Percentiles rank a stretch among this genome's conserved stretches.
phyloP scores from a whole-genome alignment of 1,139 yeast genomes.

The Nakaseomyces sp. region DNA sequence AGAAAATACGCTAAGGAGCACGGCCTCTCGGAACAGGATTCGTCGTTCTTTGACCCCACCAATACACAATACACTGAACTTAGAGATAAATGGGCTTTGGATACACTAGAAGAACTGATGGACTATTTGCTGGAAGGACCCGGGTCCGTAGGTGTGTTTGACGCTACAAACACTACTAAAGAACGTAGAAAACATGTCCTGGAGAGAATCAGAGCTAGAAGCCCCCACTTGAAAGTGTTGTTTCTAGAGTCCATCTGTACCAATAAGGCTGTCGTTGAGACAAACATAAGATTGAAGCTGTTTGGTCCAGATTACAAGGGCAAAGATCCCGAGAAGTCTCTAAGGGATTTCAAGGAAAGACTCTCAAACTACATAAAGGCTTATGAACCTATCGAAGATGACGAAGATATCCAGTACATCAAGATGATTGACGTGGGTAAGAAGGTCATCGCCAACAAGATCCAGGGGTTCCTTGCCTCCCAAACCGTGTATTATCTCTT shows the following conservation, averaged over 20 bases:
- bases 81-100: conserved; percentile 94
- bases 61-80: conserved; percentile 56
- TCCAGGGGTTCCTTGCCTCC: conserved; percentile 86
- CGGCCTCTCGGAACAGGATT: conserved; percentile 43
- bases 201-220: conserved; percentile 59
- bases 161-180: conserved; percentile 87
- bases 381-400: conserved; percentile 80
- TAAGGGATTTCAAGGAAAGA: conserved; percentile 74
- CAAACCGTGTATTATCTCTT: conserved; percentile 85
- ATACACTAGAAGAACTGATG: conserved; percentile 74
- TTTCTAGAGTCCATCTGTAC: conserved; percentile 85
- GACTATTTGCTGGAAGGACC: conserved; percentile 72
- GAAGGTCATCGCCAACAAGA: conserved; percentile 83
- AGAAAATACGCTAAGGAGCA: conserved; percentile 49
- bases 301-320: conserved; percentile 89
- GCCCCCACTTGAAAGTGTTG: conserved; percentile 62
- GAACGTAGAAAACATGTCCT: conserved; percentile 61
- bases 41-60: conserved; percentile 79
- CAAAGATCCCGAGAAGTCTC: conserved; percentile 75
- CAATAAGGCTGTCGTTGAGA: conserved; percentile 65
- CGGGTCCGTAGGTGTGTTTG: conserved; percentile 91
- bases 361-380: conserved; percentile 79
- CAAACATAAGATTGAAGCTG: conserved; percentile 74
- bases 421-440: conserved; percentile 95
- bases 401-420: conserved; percentile 73